Conservation (phyloP, 2,329 filamentous ascomycete genomes). For the Botrytis byssoidea region DNA sequence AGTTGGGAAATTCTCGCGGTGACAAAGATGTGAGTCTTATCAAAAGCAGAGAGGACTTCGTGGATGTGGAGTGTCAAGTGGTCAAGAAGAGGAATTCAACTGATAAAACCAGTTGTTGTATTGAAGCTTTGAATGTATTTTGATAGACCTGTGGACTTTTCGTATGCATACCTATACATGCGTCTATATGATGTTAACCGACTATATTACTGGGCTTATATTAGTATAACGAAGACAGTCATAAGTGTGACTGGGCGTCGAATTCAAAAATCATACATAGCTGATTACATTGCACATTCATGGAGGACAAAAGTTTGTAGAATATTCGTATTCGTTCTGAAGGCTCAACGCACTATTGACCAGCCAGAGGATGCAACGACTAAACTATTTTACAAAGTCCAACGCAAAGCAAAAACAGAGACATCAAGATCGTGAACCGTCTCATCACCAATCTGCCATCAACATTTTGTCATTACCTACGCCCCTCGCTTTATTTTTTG, state of each 20-base stretch:
- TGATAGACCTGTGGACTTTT: too few relatives aligned
- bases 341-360: not conserved
- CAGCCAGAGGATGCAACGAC: not conserved
- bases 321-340: not conserved
- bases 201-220: not conserved
- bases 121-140: too few relatives aligned
- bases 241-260: not conserved
- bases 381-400: not conserved
- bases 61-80: too few relatives aligned
- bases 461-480: too few relatives aligned
- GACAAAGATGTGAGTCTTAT: too few relatives aligned
- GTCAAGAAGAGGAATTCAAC: too few relatives aligned
- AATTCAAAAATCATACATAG: not conserved
- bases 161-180: not conserved
- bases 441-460: too few relatives aligned
- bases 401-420: too few relatives aligned
- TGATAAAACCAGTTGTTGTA: too few relatives aligned
- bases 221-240: not conserved
- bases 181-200: not conserved
- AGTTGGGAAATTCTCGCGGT: accelerated
- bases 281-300: not conserved
- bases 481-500: too few relatives aligned
- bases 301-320: not conserved
- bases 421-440: too few relatives aligned
- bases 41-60: too few relatives aligned